Conservation (phyloP, 1,284 basidiomycete genomes). For the Moesziomyces sp. region DNA sequence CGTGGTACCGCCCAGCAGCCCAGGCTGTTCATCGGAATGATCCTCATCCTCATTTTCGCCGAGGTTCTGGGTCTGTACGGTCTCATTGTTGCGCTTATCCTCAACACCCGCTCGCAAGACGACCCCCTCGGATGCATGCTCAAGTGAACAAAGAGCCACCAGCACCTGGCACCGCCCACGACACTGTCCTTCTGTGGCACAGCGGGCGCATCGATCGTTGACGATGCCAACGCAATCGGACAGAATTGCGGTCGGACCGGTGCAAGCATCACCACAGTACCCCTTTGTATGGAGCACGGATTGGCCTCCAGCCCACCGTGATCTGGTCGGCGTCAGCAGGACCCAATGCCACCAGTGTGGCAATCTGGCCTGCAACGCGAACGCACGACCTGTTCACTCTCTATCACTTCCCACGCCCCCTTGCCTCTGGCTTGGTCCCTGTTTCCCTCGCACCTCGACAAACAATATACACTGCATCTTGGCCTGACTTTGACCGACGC, state of each 20-base stretch:
- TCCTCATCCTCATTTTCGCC: slow-evolving; percentile 81
- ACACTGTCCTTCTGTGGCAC: neutral
- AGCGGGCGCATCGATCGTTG: neutral
- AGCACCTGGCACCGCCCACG: neutral
- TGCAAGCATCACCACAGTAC: neutral
- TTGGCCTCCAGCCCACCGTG: neutral
- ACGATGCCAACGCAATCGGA: neutral
- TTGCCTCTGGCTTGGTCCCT: slow-evolving; percentile 1
- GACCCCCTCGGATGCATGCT: slow-evolving; percentile 53
- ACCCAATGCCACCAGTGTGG: neutral
- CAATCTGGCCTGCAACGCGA: slow-evolving; percentile 4
- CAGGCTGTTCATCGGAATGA: slow-evolving; percentile 86
- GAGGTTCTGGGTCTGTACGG: slow-evolving; percentile 91
- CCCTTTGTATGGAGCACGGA: neutral
- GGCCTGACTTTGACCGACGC: neutral
- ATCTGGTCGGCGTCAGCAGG: neutral
- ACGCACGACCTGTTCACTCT: neutral
- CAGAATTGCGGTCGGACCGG: too few relatives aligned
- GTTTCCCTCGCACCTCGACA: slow-evolving; percentile 12
- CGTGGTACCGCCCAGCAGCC: slow-evolving; percentile 76
- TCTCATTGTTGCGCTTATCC: slow-evolving; percentile 88
- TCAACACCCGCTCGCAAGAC: slow-evolving; percentile 74
- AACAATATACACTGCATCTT: slow-evolving; percentile 45
- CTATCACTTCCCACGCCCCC: neutral
- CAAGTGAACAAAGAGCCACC: slow-evolving; percentile 23